Evolutionary conservation across 331 rosid species (phyloP), one percentile per base, ranked within the genome.

Genomic region (Phaseolus coccineus): DNA sequence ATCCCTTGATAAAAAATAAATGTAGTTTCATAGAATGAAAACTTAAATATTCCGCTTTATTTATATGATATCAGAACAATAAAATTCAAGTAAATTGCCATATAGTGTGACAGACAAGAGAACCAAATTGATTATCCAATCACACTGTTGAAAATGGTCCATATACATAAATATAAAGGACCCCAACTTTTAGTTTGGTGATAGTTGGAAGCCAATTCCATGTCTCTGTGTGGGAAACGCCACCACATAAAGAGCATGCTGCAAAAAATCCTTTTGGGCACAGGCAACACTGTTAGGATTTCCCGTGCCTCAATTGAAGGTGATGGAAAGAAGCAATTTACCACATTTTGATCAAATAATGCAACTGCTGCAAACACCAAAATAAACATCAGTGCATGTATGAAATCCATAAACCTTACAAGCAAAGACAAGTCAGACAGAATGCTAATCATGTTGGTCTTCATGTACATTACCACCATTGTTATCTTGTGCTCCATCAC

Each of bases 301-400:
- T 65, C 71, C 48, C 71, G 3, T n/a, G 50, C 13, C 50, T 65
- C n/a, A 3, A 22, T 65, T 35, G 50, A 65, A 37, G 71, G 50
- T 3, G 50, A 65, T 8, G 48, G 48, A 37, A 65, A n/a, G 93
- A 65, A 65, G 6, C 50, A n/a, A 19, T 9, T n/a, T 1, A 65
- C 50, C 30, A 65, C 30, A 65, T 65, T 35, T 7, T 65, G 71
- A 37, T 65, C 71, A 37, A 65, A 65, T 46, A 65, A 39, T 15
- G 93, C 94, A 61, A 94, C 27, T 9, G 96, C 97, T 2, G 69
- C 74, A 69, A 94, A 94, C 10, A 89, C 97, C 74, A 89, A 68
- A 59, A 89, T 67, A 33, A 95, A 91, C 97, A 91, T 87, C 7
- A 88, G 52, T 4, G 95, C 90, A 72, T 94, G 97, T 73, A 91